Percentiles rank a stretch among this genome's conserved stretches.
Conservation (phyloP, 345 rosid genomes). For the Draba incana region DNA sequence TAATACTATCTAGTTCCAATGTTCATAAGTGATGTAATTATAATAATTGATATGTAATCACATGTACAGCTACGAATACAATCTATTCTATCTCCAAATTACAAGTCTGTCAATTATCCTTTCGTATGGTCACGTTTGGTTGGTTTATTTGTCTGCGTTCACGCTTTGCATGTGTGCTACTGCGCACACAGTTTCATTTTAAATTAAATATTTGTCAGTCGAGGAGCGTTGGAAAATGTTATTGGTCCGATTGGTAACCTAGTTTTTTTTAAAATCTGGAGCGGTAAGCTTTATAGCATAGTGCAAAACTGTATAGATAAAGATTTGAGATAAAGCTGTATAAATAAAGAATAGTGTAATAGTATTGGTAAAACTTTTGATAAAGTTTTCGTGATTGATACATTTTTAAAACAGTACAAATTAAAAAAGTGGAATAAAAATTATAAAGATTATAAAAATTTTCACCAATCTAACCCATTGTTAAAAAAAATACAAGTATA, state of each 20-base stretch:
- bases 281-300: too few relatives aligned
- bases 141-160: conserved; percentile 12
- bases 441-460: too few relatives aligned
- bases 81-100: background rate
- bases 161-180: conserved; percentile 27
- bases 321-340: too few relatives aligned
- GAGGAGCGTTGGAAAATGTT: conserved; percentile 19
- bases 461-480: too few relatives aligned
- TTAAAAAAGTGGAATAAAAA: too few relatives aligned
- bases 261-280: too few relatives aligned
- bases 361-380: too few relatives aligned
- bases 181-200: background rate
- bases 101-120: conserved; percentile 7
- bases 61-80: background rate
- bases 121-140: conserved; percentile 4
- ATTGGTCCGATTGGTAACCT: background rate
- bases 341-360: too few relatives aligned
- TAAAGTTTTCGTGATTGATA: too few relatives aligned
- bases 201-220: conserved; percentile 14
- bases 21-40: background rate
- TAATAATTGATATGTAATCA: background rate
- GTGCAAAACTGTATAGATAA: too few relatives aligned
- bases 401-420: too few relatives aligned
- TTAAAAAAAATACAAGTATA: too few relatives aligned
- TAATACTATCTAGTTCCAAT: background rate